Conservation (phyloP, 1,284 basidiomycete species). For the Tetrapyrgos nigripes region DNA sequence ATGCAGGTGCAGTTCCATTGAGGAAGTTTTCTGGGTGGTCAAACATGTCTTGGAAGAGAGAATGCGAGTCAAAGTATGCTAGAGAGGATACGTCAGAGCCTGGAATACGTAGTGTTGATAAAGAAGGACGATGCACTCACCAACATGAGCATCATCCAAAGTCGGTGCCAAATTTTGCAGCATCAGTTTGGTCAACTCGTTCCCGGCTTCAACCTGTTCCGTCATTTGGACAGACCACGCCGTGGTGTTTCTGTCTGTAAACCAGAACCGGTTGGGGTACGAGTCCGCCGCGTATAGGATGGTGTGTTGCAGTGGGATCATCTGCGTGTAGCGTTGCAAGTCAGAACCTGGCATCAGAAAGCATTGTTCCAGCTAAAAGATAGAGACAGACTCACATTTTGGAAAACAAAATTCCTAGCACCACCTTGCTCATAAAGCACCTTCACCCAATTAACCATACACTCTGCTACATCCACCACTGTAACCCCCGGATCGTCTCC, state of each 20-base stretch:
- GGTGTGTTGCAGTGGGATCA: slow-evolving; percentile 52
- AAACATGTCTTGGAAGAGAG: slow-evolving; percentile 60
- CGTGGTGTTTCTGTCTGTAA: slow-evolving; percentile 45
- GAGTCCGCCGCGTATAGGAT: slow-evolving; percentile 49
- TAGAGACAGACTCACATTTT: slow-evolving; percentile 48
- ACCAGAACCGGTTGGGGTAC: slow-evolving; percentile 52
- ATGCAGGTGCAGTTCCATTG: slow-evolving; percentile 63
- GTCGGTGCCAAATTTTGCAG: slow-evolving; percentile 45
- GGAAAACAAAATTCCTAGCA: slow-evolving; percentile 52
- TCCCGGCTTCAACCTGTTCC: slow-evolving; percentile 49
- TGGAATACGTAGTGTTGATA: neutral
- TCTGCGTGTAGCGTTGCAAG: slow-evolving; percentile 44
- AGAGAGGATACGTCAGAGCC: neutral
- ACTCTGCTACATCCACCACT: slow-evolving; percentile 46
- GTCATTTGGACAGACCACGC: slow-evolving; percentile 56
- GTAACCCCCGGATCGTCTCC: slow-evolving; percentile 36
- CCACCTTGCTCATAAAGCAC: slow-evolving; percentile 43
- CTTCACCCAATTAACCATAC: slow-evolving; percentile 52
- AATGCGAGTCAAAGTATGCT: slow-evolving; percentile 61
- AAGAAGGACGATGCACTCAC: too few species aligned
- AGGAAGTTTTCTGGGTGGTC: slow-evolving; percentile 53
- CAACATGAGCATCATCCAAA: too few species aligned
- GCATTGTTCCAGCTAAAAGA: too few species aligned
- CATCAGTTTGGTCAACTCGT: slow-evolving; percentile 48
- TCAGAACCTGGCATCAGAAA: too few species aligned